Base-by-base conservation (phyloP, 2,329 filamentous ascomycete species). In the Aspergillus persii region DNA sequence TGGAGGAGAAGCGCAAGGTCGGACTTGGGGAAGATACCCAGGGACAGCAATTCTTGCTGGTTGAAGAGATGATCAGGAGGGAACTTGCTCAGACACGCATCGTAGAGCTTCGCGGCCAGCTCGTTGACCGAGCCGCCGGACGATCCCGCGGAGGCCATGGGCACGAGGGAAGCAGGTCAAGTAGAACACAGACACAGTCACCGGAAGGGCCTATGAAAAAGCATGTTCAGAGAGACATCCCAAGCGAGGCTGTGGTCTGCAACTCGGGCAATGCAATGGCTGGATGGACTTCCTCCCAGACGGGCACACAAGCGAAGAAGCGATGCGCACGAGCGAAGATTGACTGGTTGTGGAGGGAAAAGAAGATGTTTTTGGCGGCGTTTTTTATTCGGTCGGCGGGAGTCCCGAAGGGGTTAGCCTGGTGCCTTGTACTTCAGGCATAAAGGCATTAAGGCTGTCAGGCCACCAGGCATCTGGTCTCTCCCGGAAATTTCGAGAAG, bases 401-500 rank as follows among this genome's bases (percentile, higher is more conserved):
- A 41, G 11, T 58, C 62, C 46, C 33, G 60, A 57, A 39, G 26
- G 62, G 67, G 49, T 64, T 70, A 70, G 68, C 54, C 6, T 23
- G n/a, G 31, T 23, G 18, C 18, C 18, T 23, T 23, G 18, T 23
- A 23, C 18, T 23, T 23, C 18, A 23, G 18, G 18, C 18, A 23
- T 36, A 36, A 12, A 12, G 9, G 33, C 33, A 9, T 36, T 36
- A 4, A 9, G 11, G 33, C 33, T 15, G 18, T 56, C 26, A 53
- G 57, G 29, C 27, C n/a, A 15, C 26, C 33, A 29, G 18, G 59
- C 59, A 48, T 9, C n/a, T 49, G n/a, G 30, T 15, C 26, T 23
- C 54, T 56, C 57, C 60, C 71, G 72, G 76, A 78, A 78, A 78
- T 78, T 78, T 78, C 76, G 73, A 78, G 76, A 78, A 78, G 72